A percentile compares a stretch with the other conserved stretches of the same genome.
Evolutionary conservation across 208 protist genomes (phyloP).

Genomic region (Trypanosoma grayi): DNA sequence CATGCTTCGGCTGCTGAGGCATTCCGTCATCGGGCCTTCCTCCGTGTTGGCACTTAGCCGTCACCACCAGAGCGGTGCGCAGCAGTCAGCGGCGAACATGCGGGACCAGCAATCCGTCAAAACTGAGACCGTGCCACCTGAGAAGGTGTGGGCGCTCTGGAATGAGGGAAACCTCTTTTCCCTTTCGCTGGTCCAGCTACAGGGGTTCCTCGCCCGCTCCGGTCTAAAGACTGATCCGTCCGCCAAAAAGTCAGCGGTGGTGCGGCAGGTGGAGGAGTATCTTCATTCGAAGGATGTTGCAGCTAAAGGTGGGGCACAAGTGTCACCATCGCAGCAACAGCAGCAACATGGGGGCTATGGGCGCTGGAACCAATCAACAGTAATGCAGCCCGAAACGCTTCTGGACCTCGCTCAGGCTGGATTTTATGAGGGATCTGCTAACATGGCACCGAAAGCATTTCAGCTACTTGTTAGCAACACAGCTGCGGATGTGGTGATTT

Average conservation of each 20-base stretch:
- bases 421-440: conserved; percentile 80
- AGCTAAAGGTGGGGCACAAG: conserved; percentile 13
- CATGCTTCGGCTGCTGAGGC: conserved; percentile 26
- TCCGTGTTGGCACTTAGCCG: conserved; percentile 1
- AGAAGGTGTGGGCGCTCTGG: conserved; percentile 85
- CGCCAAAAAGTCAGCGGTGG: conserved; percentile 74
- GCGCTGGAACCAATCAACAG: conserved; percentile 38
- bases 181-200: conserved; percentile 75
- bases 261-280: conserved; percentile 84
- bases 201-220: conserved; percentile 53
- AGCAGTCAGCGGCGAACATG: conserved; percentile 3
- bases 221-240: conserved; percentile 31
- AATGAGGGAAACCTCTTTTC: conserved; percentile 92
- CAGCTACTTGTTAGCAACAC: conserved; percentile 77
- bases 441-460: conserved; percentile 88
- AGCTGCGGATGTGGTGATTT: conserved; percentile 73
- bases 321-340: conserved; percentile 8
- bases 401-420: conserved; percentile 83
- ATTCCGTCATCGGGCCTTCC: background rate
- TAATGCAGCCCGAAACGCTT: conserved; percentile 71
- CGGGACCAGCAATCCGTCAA: background rate
- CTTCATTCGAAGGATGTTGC: conserved; percentile 52
- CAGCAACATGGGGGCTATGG: conserved; percentile 41
- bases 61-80: conserved; percentile 7
- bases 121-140: conserved; percentile 33